These are phyloP conservation scores for Alternaria brassicae DNA, from an alignment of 2,329 filamentous ascomycete species.

Conservation along the genomic window DNA sequence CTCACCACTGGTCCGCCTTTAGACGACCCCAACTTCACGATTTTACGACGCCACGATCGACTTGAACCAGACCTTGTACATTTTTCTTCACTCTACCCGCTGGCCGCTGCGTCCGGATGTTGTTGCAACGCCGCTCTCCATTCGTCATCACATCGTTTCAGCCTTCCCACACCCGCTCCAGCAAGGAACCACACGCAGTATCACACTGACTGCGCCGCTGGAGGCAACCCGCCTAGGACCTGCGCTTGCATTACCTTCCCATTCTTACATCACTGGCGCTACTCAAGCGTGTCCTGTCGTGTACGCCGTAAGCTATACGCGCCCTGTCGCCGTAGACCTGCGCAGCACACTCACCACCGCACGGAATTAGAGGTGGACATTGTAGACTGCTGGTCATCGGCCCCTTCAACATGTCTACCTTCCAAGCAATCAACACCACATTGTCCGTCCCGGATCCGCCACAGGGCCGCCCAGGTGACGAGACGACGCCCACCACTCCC, in stretches of 20 bases:
- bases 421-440: conserved; percentile 67
- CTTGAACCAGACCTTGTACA: conserved; percentile 4
- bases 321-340: conserved; percentile 12
- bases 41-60: conserved; percentile 25
- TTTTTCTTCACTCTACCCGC: conserved; percentile 15
- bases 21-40: conserved; percentile 21
- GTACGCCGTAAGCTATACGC: conserved; percentile 9
- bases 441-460: conserved; percentile 53
- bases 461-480: conserved; percentile 58
- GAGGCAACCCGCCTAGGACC: conserved; percentile 8
- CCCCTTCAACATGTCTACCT: conserved; percentile 59
- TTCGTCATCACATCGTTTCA: conserved; percentile 49
- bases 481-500: conserved; percentile 64
- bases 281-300: conserved; percentile 7
- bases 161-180: conserved; percentile 42
- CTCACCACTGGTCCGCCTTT: conserved; percentile 25
- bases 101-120: conserved; percentile 43
- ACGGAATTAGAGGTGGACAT: conserved; percentile 8
- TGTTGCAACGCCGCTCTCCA: conserved; percentile 41
- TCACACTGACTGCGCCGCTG: conserved; percentile 21
- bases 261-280: conserved; percentile 9
- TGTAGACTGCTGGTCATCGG: conserved; percentile 3
- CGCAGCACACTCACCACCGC: conserved; percentile 17
- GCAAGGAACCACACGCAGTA: conserved; percentile 29
- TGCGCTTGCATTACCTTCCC: conserved; percentile 10